Conservation (phyloP, 768 basidiomycete species). For the Phylloporus arenicola region DNA sequence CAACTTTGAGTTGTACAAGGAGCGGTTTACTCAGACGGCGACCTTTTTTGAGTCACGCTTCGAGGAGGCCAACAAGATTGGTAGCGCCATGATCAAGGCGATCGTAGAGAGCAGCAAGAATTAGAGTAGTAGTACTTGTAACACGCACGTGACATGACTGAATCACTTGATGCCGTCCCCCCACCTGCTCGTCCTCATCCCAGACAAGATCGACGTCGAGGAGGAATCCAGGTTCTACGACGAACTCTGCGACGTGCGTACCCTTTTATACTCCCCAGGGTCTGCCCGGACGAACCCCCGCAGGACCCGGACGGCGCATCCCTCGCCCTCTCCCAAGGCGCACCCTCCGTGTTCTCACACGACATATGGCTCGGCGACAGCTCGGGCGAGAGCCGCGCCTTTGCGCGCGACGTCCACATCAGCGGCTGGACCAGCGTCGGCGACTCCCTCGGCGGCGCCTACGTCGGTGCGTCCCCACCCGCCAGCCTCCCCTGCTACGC, state of each 20-base stretch:
- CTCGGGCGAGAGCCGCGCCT: slow-evolving; percentile 46
- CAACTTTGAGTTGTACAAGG: slow-evolving; percentile 80
- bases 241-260: slow-evolving; percentile 46
- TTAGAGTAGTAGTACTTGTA: background rate
- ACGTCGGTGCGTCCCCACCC: slow-evolving; percentile 45
- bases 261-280: background rate
- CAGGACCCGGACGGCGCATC: slow-evolving; percentile 22
- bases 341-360: slow-evolving; percentile 56
- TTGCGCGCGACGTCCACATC: slow-evolving; percentile 62
- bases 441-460: slow-evolving; percentile 57
- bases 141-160: slow-evolving; percentile 2
- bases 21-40: slow-evolving; percentile 75
- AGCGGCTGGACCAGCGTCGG: slow-evolving; percentile 71
- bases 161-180: slow-evolving; percentile 11
- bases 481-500: no score
- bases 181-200: slow-evolving; percentile 49
- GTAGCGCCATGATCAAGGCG: slow-evolving; percentile 85
- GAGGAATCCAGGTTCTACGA: slow-evolving; percentile 66
- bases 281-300: background rate
- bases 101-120: slow-evolving; percentile 53
- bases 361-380: slow-evolving; percentile 71
- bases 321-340: slow-evolving; percentile 10
- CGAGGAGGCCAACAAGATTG: slow-evolving; percentile 76
- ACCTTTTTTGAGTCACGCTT: slow-evolving; percentile 84
- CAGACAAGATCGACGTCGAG: slow-evolving; percentile 57